Evolutionary conservation across 306 rosid species (phyloP), one percentile per base, ranked within the genome.

Genomic region (Glycyrrhiza uralensis): DNA sequence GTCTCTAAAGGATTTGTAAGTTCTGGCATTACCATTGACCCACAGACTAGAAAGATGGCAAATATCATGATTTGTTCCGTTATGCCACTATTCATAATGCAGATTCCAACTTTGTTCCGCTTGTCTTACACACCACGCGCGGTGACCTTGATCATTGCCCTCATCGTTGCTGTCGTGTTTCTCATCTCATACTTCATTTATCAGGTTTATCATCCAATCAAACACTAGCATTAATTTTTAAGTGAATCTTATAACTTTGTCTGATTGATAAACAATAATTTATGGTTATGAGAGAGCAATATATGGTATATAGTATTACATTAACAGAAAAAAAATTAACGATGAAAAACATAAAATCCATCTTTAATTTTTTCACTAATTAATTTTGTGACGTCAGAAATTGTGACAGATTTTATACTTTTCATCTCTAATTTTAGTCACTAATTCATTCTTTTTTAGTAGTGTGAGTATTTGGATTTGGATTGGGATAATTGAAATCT

Each of bases 31-130:
- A 71, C 70, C 15, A 78, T 69, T 20, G 87, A 86, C 78, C 15
- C 35, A 49, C 84, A 81, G 76, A 86, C 87, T 28, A 75, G 82
- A 36, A 20, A 59, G 24, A 41, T 46, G n/a, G 86, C 88, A 29
- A 78, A 79, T 58, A 81, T 83, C 46, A 81, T 86, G 88, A 18
- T 69, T 8, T 39, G 18, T 58, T 81, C 87, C 0, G 62, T 76
- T 22, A 36, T 58, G 35, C 87, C 87, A 44, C 77, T 86, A 36
- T 19, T 64, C 11, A 86, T 86, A 19, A 68, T 86, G 79, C 84
- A 86, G 64, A 49, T 81, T 6, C 65, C 82, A 7, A 71, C 42
- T 2, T 57, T 83, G 18, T 72, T 83, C 52, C 65, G 59, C 8
- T 57, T 61, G 28, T 47, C 83, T 42, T 78, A 74, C 52, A 59